Evolutionary conservation across 1,284 basidiomycete genomes (phyloP).

Genomic region (Lignosus rhinocerotis): DNA sequence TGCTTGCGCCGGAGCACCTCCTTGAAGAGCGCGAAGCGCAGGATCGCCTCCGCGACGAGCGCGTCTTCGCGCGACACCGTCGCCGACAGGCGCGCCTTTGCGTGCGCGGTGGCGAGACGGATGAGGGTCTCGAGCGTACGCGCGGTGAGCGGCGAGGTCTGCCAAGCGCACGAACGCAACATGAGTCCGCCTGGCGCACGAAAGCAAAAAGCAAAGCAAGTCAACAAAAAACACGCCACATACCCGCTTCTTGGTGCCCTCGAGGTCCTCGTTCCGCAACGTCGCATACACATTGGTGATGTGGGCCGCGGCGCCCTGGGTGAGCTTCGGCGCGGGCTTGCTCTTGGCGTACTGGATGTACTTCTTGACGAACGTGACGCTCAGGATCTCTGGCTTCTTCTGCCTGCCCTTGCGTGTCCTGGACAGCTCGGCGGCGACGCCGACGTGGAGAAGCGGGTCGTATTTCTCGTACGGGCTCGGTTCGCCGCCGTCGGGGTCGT

Average conservation of each 20-base stretch:
- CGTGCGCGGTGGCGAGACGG: slow-evolving; percentile 96
- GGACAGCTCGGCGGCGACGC: slow-evolving; percentile 48
- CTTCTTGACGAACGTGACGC: slow-evolving; percentile 96
- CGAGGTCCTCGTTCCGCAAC: slow-evolving; percentile 90
- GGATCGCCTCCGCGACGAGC: slow-evolving; percentile 89
- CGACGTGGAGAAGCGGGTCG: slow-evolving; percentile 93
- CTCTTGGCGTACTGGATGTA: slow-evolving; percentile 98
- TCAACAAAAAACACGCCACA: slow-evolving; percentile 29
- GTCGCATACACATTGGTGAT: slow-evolving; percentile 94
- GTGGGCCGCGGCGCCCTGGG: slow-evolving; percentile 92
- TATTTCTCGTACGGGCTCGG: slow-evolving; percentile 93
- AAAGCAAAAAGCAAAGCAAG: neutral
- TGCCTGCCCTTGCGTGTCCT: slow-evolving; percentile 52
- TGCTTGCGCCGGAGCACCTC: slow-evolving; percentile 86
- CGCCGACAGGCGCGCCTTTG: slow-evolving; percentile 88
- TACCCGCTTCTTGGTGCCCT: slow-evolving; percentile 83
- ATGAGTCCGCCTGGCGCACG: neutral
- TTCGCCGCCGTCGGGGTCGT: slow-evolving; percentile 60
- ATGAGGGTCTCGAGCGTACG: slow-evolving; percentile 99
- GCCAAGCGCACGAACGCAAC: neutral
- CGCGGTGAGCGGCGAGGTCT: slow-evolving; percentile 97
- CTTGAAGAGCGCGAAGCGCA: slow-evolving; percentile 97
- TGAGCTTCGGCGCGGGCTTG: slow-evolving; percentile 81
- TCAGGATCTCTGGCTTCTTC: slow-evolving; percentile 84
- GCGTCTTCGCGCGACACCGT: slow-evolving; percentile 90